Percentiles rank a stretch among this genome's conserved stretches.
phyloP scores from a whole-genome alignment of 345 rosid genomes.

The Populus alba region DNA sequence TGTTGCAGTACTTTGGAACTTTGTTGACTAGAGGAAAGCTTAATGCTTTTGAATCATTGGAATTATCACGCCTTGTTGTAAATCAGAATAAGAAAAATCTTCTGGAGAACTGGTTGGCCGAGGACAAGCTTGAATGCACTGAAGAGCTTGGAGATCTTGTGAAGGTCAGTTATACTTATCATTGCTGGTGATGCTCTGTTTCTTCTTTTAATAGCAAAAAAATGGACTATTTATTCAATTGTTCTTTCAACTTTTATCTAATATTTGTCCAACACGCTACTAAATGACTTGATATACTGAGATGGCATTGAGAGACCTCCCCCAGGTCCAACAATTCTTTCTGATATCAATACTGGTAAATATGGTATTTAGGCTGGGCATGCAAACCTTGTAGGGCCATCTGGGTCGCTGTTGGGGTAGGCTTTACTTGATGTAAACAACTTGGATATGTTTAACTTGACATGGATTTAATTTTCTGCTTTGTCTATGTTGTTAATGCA shows the following conservation, averaged over 20 bases:
- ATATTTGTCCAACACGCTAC: neutral
- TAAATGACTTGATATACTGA: neutral
- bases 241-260: neutral
- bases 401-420: neutral
- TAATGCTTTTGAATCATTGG: conserved; percentile 91
- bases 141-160: conserved; percentile 98
- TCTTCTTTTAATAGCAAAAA: neutral
- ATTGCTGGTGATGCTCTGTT: neutral
- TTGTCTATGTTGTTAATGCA: neutral
- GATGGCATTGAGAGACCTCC: neutral
- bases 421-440: neutral
- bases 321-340: neutral
- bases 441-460: neutral
- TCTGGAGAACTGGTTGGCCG: conserved; percentile 89
- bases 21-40: conserved; percentile 88
- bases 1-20: conserved; percentile 92
- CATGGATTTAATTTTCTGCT: neutral
- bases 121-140: conserved; percentile 93
- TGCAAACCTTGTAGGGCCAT: neutral
- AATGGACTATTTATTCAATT: neutral
- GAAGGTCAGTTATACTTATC: conserved; percentile 51
- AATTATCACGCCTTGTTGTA: conserved; percentile 90
- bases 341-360: neutral
- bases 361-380: neutral
- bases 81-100: conserved; percentile 95